Conservation (phyloP, 2,329 filamentous ascomycete species). For the Sporothrix pseudoabietina region DNA sequence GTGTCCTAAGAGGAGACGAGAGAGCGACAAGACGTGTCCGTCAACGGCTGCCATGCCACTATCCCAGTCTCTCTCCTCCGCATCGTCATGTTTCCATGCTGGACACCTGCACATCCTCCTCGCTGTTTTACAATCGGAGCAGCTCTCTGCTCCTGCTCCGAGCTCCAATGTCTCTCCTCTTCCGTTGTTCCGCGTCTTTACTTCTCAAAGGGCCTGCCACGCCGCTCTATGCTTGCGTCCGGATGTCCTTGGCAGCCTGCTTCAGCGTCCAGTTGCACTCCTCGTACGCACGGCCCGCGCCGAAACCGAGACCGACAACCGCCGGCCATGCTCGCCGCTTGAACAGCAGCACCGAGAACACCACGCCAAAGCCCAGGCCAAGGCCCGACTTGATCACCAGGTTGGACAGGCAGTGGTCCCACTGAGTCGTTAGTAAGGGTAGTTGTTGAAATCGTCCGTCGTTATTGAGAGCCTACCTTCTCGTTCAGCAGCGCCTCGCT, state of each 20-base stretch:
- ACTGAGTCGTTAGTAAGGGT: conserved; percentile 56
- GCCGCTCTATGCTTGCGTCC: conserved; percentile 51
- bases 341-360: conserved; percentile 98
- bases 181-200: background rate
- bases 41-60: background rate
- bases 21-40: background rate
- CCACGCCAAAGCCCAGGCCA: conserved; percentile 93
- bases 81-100: background rate
- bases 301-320: conserved; percentile 92
- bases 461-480: conserved; percentile 67
- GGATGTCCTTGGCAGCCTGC: conserved; percentile 61
- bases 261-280: conserved; percentile 87
- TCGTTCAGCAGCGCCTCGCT: conserved; percentile 98
- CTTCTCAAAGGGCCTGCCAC: background rate
- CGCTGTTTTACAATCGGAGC: conserved; percentile 22
- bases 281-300: conserved; percentile 94
- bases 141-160: background rate
- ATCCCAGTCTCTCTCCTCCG: background rate
- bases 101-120: background rate
- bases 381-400: conserved; percentile 95
- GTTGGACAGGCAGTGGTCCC: conserved; percentile 98
- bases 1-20: background rate
- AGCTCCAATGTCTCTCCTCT: background rate
- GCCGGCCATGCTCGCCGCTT: conserved; percentile 97
- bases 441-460: too few species aligned